phyloP scores from a whole-genome alignment of 2,329 filamentous ascomycete species.

The Ascosphaera acerosa region DNA sequence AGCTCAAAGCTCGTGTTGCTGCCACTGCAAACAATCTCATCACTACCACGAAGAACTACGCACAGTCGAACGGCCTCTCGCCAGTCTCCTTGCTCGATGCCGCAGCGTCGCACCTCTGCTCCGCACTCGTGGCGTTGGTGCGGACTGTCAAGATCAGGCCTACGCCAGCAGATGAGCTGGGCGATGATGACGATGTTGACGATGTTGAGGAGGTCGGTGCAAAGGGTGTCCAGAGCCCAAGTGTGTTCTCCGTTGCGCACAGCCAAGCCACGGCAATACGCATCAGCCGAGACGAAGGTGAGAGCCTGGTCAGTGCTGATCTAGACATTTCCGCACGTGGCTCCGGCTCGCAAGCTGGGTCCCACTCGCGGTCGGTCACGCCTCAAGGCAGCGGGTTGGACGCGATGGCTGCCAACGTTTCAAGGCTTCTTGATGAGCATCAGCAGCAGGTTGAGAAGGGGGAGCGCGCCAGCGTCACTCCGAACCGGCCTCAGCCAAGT shows the following conservation, averaged over 20 bases:
- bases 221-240: slow-evolving; percentile 38
- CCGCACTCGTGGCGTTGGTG: slow-evolving; percentile 64
- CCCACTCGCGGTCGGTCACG: slow-evolving; percentile 11
- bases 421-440: slow-evolving; percentile 18
- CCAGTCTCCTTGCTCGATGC: slow-evolving; percentile 88
- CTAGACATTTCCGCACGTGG: slow-evolving; percentile 12
- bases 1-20: slow-evolving; percentile 62
- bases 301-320: slow-evolving; percentile 30
- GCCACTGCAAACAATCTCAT: slow-evolving; percentile 88
- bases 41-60: slow-evolving; percentile 81
- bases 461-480: slow-evolving; percentile 33
- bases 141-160: slow-evolving; percentile 59
- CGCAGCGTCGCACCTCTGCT: slow-evolving; percentile 69
- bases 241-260: slow-evolving; percentile 38
- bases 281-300: slow-evolving; percentile 51
- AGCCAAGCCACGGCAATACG: slow-evolving; percentile 28
- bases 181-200: slow-evolving; percentile 46
- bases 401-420: too few species aligned
- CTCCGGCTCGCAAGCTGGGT: slow-evolving; percentile 11
- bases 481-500: not conserved
- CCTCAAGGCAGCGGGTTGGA: slow-evolving; percentile 3
- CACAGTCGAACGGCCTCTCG: slow-evolving; percentile 54
- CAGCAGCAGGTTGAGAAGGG: slow-evolving; percentile 23
- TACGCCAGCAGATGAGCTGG: slow-evolving; percentile 50
- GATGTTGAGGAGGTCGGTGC: slow-evolving; percentile 34